These are phyloP conservation scores for Flaveria robusta DNA, from an alignment of 129 eudicot genomes.

Conservation along the genomic window DNA sequence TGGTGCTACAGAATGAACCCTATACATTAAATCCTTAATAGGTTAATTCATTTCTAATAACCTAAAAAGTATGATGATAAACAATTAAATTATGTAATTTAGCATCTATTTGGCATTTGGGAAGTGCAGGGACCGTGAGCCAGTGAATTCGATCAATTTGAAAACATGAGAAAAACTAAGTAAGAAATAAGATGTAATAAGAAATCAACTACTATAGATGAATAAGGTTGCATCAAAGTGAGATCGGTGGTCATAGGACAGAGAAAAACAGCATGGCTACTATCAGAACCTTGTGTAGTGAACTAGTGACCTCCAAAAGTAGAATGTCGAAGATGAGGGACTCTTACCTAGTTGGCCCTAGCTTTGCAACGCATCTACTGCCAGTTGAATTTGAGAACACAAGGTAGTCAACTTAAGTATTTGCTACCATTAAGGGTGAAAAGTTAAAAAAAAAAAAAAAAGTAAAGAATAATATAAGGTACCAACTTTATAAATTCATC, in stretches of 20 bases:
- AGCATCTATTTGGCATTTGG: neutral
- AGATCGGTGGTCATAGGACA: neutral
- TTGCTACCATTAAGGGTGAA: neutral
- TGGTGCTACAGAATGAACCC: neutral
- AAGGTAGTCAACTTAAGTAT: neutral
- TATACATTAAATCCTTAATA: neutral
- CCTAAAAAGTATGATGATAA: neutral
- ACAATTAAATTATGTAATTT: neutral
- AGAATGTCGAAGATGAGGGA: neutral
- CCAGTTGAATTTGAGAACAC: too few relatives aligned
- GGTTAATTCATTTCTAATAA: neutral
- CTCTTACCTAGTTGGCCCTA: slow-evolving; percentile 82
- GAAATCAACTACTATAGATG: neutral
- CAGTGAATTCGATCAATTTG: neutral
- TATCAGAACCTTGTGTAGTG: slow-evolving; percentile 1
- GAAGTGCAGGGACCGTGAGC: neutral
- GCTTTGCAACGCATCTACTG: too few relatives aligned
- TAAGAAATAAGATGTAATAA: neutral
- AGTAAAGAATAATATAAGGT: neutral
- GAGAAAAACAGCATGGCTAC: neutral
- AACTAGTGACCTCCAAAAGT: neutral
- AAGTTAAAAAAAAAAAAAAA: neutral
- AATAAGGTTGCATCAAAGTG: slow-evolving; percentile 11
- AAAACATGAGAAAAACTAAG: neutral
- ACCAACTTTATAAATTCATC: slow-evolving; percentile 82